phyloP scores from a whole-genome alignment of 2,329 filamentous ascomycete species.

The Aureobasidium mangrovei region DNA sequence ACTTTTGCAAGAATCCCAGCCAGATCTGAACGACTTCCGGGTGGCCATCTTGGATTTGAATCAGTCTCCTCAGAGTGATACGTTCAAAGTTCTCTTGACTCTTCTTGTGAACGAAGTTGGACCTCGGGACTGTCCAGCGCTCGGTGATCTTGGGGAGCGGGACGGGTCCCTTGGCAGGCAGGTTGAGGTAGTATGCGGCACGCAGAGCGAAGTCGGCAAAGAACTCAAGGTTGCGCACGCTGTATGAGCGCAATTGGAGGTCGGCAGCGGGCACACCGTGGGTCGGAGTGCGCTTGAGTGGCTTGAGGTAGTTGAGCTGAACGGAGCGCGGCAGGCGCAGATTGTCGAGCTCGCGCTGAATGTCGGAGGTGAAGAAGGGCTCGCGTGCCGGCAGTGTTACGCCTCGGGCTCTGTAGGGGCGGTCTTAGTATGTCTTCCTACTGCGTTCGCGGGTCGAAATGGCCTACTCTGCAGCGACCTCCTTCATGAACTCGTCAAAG shows the following conservation, averaged over 20 bases:
- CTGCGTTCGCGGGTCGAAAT: neutral
- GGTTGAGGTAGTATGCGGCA: constrained; percentile 84
- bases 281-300: constrained; percentile 64
- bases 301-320: constrained; percentile 77
- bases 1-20: constrained; percentile 85
- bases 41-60: constrained; percentile 88
- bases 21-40: constrained; percentile 83
- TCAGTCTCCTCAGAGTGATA: constrained; percentile 72
- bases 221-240: constrained; percentile 80
- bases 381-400: constrained; percentile 17
- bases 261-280: constrained; percentile 80
- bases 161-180: constrained; percentile 77
- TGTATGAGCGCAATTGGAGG: constrained; percentile 88
- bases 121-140: constrained; percentile 85
- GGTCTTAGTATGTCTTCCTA: constrained; percentile 13
- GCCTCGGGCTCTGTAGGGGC: constrained; percentile 17
- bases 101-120: constrained; percentile 94
- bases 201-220: constrained; percentile 91
- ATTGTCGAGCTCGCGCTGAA: constrained; percentile 22
- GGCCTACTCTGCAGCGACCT: constrained; percentile 15
- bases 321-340: constrained; percentile 66
- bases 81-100: constrained; percentile 96
- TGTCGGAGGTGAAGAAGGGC: constrained; percentile 13
- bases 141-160: constrained; percentile 80
- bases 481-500: constrained; percentile 17